Conservation (phyloP, 495 filamentous ascomycete genomes). For the Penicillium waksmanii region DNA sequence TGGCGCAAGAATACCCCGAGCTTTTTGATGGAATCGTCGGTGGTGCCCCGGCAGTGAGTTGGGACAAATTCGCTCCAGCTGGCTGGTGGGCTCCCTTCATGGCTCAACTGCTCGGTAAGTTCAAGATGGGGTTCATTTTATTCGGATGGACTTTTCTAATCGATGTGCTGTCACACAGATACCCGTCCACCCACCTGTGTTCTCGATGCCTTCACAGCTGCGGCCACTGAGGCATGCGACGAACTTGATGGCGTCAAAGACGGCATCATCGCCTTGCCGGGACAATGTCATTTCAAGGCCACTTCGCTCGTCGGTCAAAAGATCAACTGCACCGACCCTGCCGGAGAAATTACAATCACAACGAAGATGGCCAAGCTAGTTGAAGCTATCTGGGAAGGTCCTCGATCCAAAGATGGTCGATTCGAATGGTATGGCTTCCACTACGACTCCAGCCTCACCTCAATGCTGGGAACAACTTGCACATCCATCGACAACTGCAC, state of each 20-base stretch:
- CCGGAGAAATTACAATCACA: constrained; percentile 15
- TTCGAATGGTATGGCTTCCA: constrained; percentile 35
- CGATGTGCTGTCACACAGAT: background rate
- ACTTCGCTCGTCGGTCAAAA: constrained; percentile 51
- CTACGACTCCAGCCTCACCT: constrained; percentile 18
- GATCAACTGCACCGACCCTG: constrained; percentile 38
- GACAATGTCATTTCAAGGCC: constrained; percentile 54
- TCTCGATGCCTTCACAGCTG: constrained; percentile 50
- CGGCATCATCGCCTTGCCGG: constrained; percentile 59
- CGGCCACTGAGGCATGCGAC: constrained; percentile 50
- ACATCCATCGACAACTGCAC: constrained; percentile 17
- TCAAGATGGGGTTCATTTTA: background rate
- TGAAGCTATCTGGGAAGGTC: constrained; percentile 28
- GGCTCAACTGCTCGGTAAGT: constrained; percentile 36
- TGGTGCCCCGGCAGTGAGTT: constrained; percentile 49
- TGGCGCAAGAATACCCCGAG: constrained; percentile 45
- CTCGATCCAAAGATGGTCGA: constrained; percentile 17
- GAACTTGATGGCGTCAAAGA: constrained; percentile 59
- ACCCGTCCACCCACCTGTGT: constrained; percentile 40
- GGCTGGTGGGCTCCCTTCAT: constrained; percentile 23
- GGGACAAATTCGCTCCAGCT: constrained; percentile 37
- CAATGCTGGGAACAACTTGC: constrained; percentile 17
- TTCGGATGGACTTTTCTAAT: background rate
- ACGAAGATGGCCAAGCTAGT: constrained; percentile 26
- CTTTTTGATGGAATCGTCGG: constrained; percentile 65